Percentiles rank a stretch among this genome's conserved stretches.
Conservation (phyloP, 208 protist genomes). For the Leishmania major region DNA sequence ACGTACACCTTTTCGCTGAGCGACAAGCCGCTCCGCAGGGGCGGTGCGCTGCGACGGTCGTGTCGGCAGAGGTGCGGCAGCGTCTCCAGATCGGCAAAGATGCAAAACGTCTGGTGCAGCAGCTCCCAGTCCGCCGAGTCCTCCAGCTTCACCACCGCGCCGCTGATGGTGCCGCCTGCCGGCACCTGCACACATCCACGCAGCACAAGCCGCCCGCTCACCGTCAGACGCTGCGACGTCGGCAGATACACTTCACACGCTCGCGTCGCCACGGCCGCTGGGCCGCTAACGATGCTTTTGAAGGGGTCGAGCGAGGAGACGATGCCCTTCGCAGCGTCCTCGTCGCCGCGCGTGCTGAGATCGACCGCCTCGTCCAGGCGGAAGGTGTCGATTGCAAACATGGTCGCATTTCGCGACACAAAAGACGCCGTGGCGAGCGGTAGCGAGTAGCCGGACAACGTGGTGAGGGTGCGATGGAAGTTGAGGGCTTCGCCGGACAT, state of each 20-base stretch:
- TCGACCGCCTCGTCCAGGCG: conserved; percentile 11
- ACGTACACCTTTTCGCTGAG: conserved; percentile 48
- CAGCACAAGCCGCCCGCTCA: conserved; percentile 54
- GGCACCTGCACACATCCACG: conserved; percentile 50
- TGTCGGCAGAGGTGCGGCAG: conserved; percentile 31
- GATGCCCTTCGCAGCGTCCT: background rate
- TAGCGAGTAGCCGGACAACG: conserved; percentile 2
- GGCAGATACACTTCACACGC: conserved; percentile 36
- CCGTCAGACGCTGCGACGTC: conserved; percentile 41
- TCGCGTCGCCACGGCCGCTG: background rate
- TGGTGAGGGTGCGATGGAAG: conserved; percentile 11
- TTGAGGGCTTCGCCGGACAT: conserved; percentile 21
- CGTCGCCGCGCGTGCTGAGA: background rate
- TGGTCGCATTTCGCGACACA: conserved; percentile 35
- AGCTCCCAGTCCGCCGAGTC: conserved; percentile 33
- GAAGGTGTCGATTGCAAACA: conserved; percentile 43
- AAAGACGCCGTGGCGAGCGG: conserved; percentile 35
- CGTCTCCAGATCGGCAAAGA: background rate
- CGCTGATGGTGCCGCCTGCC: conserved; percentile 44
- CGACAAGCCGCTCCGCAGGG: conserved; percentile 35
- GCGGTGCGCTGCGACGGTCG: conserved; percentile 1
- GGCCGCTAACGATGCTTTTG: background rate
- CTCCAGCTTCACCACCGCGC: conserved; percentile 35
- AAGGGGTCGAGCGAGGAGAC: background rate
- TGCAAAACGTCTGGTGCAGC: conserved; percentile 32